phyloP scores from a whole-genome alignment of 2,329 filamentous ascomycete genomes.

The Falciphora oryzae region DNA sequence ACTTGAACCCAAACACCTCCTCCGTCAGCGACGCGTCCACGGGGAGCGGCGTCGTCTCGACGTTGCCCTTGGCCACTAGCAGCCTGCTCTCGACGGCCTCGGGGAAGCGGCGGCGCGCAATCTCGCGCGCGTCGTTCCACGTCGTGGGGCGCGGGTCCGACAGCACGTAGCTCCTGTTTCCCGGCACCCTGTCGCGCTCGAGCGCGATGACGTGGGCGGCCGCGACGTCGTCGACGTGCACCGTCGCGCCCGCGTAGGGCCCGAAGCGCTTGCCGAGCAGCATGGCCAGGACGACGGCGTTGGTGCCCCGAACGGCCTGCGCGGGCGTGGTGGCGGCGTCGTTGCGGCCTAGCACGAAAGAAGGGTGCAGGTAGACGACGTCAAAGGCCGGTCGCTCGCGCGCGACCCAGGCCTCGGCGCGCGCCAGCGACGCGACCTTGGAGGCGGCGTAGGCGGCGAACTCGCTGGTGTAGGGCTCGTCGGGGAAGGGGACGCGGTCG shows the following conservation, averaged over 20 bases:
- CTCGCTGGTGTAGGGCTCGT: constrained; percentile 23
- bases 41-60: constrained; percentile 19
- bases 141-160: constrained; percentile 17
- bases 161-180: constrained; percentile 28
- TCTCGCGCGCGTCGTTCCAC: constrained; percentile 34
- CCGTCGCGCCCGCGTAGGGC: constrained; percentile 23
- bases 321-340: constrained; percentile 23
- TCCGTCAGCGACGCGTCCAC: constrained; percentile 24
- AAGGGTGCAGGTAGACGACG: constrained; percentile 30
- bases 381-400: constrained; percentile 28
- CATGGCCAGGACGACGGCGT: constrained; percentile 27
- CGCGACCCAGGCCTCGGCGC: constrained; percentile 27
- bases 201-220: constrained; percentile 32
- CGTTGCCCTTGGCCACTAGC: constrained; percentile 18
- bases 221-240: constrained; percentile 34
- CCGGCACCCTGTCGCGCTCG: constrained; percentile 27
- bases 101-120: constrained; percentile 27
- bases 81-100: constrained; percentile 22
- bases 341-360: constrained; percentile 31
- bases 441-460: constrained; percentile 30
- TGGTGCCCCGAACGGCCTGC: constrained; percentile 28
- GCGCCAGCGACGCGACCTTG: constrained; percentile 28
- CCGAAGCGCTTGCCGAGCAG: constrained; percentile 25
- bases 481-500: constrained; percentile 13
- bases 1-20: constrained; percentile 22